Evolutionary conservation across 2,329 filamentous ascomycete genomes (phyloP), one percentile per base, ranked within the genome.

Genomic region (Parafenestella ontariensis): DNA sequence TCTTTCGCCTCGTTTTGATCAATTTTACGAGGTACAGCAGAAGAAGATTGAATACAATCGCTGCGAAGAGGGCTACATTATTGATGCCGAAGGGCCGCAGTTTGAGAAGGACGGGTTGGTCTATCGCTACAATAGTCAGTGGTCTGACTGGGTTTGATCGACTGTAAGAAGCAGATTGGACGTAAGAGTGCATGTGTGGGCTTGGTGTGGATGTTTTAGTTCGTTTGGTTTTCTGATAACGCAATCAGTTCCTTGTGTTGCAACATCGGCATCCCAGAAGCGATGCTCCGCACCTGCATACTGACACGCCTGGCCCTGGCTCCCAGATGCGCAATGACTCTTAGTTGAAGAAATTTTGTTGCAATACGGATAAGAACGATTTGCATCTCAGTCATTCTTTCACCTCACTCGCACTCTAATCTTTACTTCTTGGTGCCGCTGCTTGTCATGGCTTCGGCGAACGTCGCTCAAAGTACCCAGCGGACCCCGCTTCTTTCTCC

Each of bases 61-160:
- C 11, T 88, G 86, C 61, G 82, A 83, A 62, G 54, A 76, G 28
- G 86, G 85, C 2, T 86, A 88, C 59, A 75, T 87, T 28, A 36
- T 83, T 0, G 78, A 79, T 28, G 80, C 82, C 2, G 85, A 88
- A 66, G 85, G 85, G 0, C 81, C 82, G 7, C 63, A 65, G 36
- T 39, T 39, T 10, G 36, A 39, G 20, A 43, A 51, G 2, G 42
- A 43, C 18, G 48, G 49, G 18, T 7, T 28, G 10, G 49, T 40
- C 15, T 41, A 18, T 40, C 33, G 33, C 34, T 18, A 48, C 18
- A 39, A 48, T 9, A 29, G 9, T 48, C 24, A 18, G 10, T 48
- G 23, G 44, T 21, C 31, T 21, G 20, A 41, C 24, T 46, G 28
- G 26, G 34, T 46, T 18, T 42, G 17, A 42, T 21, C n/a, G 10